Conservation (phyloP, 2,329 filamentous ascomycete species). For the Cladosporium sp. region DNA sequence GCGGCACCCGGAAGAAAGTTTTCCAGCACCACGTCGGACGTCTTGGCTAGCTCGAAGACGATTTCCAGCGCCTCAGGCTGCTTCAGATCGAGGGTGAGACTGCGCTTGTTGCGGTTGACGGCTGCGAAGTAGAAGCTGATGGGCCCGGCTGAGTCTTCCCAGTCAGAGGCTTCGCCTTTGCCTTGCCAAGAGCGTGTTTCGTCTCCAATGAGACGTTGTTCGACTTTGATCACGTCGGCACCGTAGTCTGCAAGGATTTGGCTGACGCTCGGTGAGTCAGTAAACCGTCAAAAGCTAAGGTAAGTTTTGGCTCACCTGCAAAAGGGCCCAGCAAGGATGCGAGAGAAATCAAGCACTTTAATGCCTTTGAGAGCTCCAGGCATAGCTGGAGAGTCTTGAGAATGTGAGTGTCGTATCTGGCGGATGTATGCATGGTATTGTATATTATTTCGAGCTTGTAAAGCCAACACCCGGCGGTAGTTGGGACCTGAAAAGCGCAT, state of each 20-base stretch:
- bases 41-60: slow-evolving; percentile 31
- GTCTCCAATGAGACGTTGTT: slow-evolving; percentile 20
- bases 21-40: slow-evolving; percentile 38
- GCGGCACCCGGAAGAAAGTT: slow-evolving; percentile 41
- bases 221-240: slow-evolving; percentile 28
- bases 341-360: slow-evolving; percentile 22
- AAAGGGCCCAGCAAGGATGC: slow-evolving; percentile 21
- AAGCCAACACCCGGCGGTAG: neutral
- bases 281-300: slow-evolving; percentile 5
- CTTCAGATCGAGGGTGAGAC: slow-evolving; percentile 35
- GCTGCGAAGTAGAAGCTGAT: slow-evolving; percentile 41
- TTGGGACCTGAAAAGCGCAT: neutral
- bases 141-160: slow-evolving; percentile 24
- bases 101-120: slow-evolving; percentile 42
- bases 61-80: slow-evolving; percentile 32
- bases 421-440: no score
- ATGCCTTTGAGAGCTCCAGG: slow-evolving; percentile 18
- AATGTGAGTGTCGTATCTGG: no score
- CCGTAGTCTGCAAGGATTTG: slow-evolving; percentile 28
- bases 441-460: neutral
- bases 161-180: slow-evolving; percentile 23
- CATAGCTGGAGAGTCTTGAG: no score
- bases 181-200: slow-evolving; percentile 30
- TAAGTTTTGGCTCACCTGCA: slow-evolving; percentile 12
- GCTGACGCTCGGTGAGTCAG: neutral